These are phyloP conservation scores for Trametes sanguinea DNA, from an alignment of 768 basidiomycete genomes.

Conservation along the genomic window DNA sequence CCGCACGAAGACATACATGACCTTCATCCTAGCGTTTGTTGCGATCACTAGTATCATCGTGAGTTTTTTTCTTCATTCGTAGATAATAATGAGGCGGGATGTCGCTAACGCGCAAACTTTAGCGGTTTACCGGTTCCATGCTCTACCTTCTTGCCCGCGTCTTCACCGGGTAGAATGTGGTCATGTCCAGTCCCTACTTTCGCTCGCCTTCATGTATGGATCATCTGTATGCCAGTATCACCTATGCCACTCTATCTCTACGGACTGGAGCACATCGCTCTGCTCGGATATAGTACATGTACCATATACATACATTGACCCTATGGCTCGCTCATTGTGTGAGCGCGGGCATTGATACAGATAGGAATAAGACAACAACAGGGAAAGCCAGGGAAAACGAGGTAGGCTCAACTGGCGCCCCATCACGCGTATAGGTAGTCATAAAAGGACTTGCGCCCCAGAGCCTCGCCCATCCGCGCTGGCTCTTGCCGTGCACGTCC, in stretches of 20 bases:
- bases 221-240: too few species aligned
- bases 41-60: slow-evolving; percentile 73
- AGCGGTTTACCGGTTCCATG: slow-evolving; percentile 63
- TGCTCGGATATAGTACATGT: slow-evolving; percentile 9
- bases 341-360: too few species aligned
- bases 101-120: not conserved
- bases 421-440: slow-evolving; percentile 31
- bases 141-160: slow-evolving; percentile 52
- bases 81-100: too few species aligned
- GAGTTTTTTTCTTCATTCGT: slow-evolving; percentile 20
- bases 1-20: slow-evolving; percentile 72
- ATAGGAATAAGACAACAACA: too few species aligned
- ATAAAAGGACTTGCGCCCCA: slow-evolving; percentile 26
- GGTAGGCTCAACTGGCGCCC: too few species aligned
- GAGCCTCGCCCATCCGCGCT: not conserved
- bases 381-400: too few species aligned
- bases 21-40: slow-evolving; percentile 80
- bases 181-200: not conserved
- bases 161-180: slow-evolving; percentile 47
- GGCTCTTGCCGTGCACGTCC: slow-evolving; percentile 20
- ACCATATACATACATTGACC: not conserved
- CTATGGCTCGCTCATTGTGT: too few species aligned
- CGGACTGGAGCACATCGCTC: slow-evolving; percentile 10
- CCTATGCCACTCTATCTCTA: slow-evolving; percentile 5
- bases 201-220: not conserved